Evolutionary conservation across 1,139 yeast genomes (phyloP).

Genomic region (Saccharomyces hybrid): DNA sequence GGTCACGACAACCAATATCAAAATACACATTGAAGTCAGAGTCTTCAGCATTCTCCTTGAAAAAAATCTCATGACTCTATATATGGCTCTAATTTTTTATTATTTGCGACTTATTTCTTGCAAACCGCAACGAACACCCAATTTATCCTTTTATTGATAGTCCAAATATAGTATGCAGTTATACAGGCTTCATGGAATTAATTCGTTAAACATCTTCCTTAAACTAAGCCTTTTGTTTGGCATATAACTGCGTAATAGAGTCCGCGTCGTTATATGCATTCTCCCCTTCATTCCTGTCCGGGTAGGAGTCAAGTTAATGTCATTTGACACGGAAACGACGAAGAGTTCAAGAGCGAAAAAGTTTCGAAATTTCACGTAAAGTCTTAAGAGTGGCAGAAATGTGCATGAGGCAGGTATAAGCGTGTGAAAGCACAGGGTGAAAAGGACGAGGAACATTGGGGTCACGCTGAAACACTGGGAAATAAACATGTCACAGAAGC

Average conservation of each 20-base stretch:
- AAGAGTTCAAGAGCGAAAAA: not conserved
- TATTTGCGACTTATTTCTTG: too few relatives aligned
- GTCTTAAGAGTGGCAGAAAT: not conserved
- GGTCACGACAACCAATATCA: not conserved
- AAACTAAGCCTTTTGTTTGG: too few relatives aligned
- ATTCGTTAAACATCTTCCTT: too few relatives aligned
- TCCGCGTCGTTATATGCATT: not conserved
- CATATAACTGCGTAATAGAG: not conserved
- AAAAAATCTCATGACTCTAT: not conserved
- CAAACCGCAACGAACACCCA: too few relatives aligned
- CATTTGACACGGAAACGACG: not conserved
- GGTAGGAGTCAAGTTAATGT: not conserved
- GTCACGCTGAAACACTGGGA: not conserved
- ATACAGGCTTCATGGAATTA: too few relatives aligned
- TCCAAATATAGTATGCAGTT: too few relatives aligned
- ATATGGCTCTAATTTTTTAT: not conserved
- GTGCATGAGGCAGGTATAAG: not conserved
- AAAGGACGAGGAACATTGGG: not conserved
- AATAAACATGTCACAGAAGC: slow-evolving; percentile 3
- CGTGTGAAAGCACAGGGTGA: not conserved
- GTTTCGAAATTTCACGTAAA: not conserved
- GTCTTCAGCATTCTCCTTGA: not conserved
- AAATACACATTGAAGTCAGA: not conserved
- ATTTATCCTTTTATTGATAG: too few relatives aligned
- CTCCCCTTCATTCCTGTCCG: not conserved